Percentiles rank a stretch among this genome's conserved stretches.
phyloP scores from a whole-genome alignment of 306 rosid genomes.

The Corylus heterophylla region DNA sequence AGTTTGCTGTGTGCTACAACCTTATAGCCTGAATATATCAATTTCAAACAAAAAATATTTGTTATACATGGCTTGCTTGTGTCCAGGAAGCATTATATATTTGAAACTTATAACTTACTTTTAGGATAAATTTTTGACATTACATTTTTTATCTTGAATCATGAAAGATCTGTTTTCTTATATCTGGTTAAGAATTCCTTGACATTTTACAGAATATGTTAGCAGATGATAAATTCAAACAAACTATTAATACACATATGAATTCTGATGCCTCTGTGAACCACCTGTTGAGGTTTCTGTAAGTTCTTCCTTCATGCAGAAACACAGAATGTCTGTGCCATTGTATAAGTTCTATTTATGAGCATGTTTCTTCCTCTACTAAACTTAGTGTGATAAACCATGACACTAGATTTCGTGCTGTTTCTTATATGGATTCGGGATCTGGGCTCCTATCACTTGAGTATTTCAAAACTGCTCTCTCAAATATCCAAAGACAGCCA shows the following conservation, averaged over 20 bases:
- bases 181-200: slow-evolving; percentile 48
- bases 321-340: background rate
- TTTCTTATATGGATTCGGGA: slow-evolving; percentile 72
- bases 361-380: slow-evolving; percentile 9
- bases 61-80: slow-evolving; percentile 16
- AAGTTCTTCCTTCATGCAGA: slow-evolving; percentile 43
- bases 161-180: slow-evolving; percentile 17
- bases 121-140: slow-evolving; percentile 1
- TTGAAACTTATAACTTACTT: background rate
- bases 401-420: slow-evolving; percentile 66
- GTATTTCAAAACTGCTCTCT: slow-evolving; percentile 69
- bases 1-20: slow-evolving; percentile 18
- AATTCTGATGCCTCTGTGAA: slow-evolving; percentile 59
- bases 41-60: background rate
- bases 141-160: slow-evolving; percentile 11
- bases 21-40: slow-evolving; percentile 10
- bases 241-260: slow-evolving; percentile 45
- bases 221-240: slow-evolving; percentile 64
- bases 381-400: slow-evolving; percentile 33
- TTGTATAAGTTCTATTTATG: background rate
- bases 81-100: background rate
- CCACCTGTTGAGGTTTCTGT: slow-evolving; percentile 72
- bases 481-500: slow-evolving; percentile 68
- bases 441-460: slow-evolving; percentile 63
- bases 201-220: slow-evolving; percentile 67